A percentile compares a stretch with the other conserved stretches of the same genome.
These are phyloP conservation scores for Trypanosoma vivax DNA, from an alignment of 208 protist species.

Conservation along the genomic window DNA sequence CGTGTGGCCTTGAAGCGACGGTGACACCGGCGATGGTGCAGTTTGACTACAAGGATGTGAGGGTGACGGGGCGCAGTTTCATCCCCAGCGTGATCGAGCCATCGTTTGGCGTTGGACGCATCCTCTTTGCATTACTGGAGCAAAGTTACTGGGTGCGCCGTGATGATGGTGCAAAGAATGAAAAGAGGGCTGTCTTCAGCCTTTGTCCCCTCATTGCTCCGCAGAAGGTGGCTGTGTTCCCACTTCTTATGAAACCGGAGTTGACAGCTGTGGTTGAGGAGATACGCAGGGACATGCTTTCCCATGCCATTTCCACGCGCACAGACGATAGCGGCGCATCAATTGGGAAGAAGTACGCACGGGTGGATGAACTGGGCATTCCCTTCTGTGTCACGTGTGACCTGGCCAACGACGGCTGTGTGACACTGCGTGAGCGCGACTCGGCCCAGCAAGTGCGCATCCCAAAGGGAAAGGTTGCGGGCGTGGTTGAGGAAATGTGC, in stretches of 20 bases:
- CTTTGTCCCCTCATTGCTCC: conserved; percentile 86
- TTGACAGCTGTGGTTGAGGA: conserved; percentile 44
- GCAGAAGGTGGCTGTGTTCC: conserved; percentile 89
- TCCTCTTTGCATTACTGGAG: conserved; percentile 97
- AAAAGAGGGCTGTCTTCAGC: conserved; percentile 91
- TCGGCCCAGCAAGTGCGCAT: conserved; percentile 90
- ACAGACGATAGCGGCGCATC: conserved; percentile 91
- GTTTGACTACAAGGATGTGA: conserved; percentile 87
- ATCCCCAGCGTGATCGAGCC: conserved; percentile 99
- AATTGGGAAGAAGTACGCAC: conserved; percentile 97
- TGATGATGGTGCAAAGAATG: conserved; percentile 83
- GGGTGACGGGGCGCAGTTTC: conserved; percentile 87
- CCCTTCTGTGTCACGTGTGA: conserved; percentile 98
- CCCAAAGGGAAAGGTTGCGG: conserved; percentile 40
- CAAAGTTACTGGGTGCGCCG: conserved; percentile 95
- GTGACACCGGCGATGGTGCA: conserved; percentile 86
- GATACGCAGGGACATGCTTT: conserved; percentile 51
- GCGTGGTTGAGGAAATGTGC: conserved; percentile 66
- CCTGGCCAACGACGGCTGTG: conserved; percentile 87
- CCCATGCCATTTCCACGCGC: conserved; percentile 74
- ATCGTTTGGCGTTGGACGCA: conserved; percentile 99
- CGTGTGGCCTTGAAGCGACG: conserved; percentile 27
- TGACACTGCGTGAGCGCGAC: conserved; percentile 98
- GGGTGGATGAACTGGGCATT: conserved; percentile 98
- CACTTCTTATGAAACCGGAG: conserved; percentile 82